phyloP scores from a whole-genome alignment of 148 eudicot genomes.

The Chenopodium quinoa region DNA sequence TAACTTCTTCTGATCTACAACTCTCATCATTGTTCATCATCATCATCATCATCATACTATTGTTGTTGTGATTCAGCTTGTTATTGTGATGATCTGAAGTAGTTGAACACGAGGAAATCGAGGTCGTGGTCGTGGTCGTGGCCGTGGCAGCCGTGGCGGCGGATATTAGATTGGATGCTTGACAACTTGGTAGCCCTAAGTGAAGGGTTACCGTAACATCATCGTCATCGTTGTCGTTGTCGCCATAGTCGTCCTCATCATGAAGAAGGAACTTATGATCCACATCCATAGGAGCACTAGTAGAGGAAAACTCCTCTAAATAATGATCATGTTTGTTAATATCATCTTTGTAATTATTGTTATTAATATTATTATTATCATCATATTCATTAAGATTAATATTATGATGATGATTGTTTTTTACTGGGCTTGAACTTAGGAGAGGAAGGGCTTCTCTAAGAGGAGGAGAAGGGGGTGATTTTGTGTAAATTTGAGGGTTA shows the following conservation, averaged over 20 bases:
- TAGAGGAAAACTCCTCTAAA: constrained; percentile 24
- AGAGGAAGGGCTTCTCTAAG: constrained; percentile 58
- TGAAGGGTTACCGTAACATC: constrained; percentile 46
- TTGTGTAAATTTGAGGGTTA: not conserved
- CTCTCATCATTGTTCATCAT: constrained; percentile 13
- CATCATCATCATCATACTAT: constrained; percentile 23
- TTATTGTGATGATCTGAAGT: constrained; percentile 26
- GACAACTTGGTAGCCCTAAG: constrained; percentile 50
- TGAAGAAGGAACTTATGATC: constrained; percentile 22
- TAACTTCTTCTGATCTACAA: constrained; percentile 39
- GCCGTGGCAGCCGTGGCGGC: not conserved
- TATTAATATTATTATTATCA: constrained; percentile 15
- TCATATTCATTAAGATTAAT: constrained; percentile 31
- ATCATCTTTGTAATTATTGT: constrained; percentile 18
- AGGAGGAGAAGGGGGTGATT: constrained; percentile 56
- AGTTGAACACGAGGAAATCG: constrained; percentile 28
- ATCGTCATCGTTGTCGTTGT: constrained; percentile 23
- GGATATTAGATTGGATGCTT: constrained; percentile 32
- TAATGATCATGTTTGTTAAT: not conserved
- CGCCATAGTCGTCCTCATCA: not conserved
- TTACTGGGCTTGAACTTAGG: constrained; percentile 42
- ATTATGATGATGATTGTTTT: constrained; percentile 10
- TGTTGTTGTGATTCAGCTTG: not conserved
- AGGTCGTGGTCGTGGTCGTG: not conserved
- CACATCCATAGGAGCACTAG: constrained; percentile 35